These are phyloP conservation scores for Phytophthora capsici DNA, from an alignment of 352 stramenopile genomes.

Conservation along the genomic window DNA sequence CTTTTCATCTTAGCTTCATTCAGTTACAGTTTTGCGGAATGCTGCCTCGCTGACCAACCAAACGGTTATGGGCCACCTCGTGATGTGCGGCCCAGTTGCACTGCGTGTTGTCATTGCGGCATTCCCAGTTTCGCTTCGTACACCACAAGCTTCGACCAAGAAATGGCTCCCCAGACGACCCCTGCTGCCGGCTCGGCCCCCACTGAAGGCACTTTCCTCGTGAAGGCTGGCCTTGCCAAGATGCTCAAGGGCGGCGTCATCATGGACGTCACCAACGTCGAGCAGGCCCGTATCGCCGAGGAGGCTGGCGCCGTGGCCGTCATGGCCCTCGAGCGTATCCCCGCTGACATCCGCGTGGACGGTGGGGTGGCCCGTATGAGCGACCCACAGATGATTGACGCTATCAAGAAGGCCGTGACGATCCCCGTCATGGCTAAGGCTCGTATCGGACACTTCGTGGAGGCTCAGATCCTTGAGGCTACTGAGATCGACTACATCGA, in stretches of 20 bases:
- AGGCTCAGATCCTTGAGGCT: conserved; percentile 98
- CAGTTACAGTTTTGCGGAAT: too few species aligned
- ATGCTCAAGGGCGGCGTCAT: conserved; percentile 99
- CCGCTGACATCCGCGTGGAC: conserved; percentile 96
- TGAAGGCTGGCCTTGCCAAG: conserved; percentile 97
- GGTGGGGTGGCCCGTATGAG: conserved; percentile 98
- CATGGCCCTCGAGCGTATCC: conserved; percentile 99
- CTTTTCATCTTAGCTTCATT: too few species aligned
- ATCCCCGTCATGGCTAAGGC: conserved; percentile 99
- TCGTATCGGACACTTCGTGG: conserved; percentile 98
- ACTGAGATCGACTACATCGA: conserved; percentile 99
- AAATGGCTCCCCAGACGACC: conserved; percentile 46
- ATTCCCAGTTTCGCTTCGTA: conserved; percentile 23
- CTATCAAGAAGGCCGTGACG: conserved; percentile 98
- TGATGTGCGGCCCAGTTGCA: too few species aligned
- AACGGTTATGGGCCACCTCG: conserved; percentile 1
- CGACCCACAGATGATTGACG: conserved; percentile 97
- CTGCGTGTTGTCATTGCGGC: neutral
- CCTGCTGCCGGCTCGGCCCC: conserved; percentile 29
- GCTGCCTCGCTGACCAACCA: neutral
- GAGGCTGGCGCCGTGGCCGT: conserved; percentile 97
- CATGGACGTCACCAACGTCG: conserved; percentile 94
- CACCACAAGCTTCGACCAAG: conserved; percentile 15
- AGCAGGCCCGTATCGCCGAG: conserved; percentile 97
- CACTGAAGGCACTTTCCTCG: conserved; percentile 85